phyloP scores from a whole-genome alignment of 2,329 filamentous ascomycete genomes.

The Biscogniauxia sp. region DNA sequence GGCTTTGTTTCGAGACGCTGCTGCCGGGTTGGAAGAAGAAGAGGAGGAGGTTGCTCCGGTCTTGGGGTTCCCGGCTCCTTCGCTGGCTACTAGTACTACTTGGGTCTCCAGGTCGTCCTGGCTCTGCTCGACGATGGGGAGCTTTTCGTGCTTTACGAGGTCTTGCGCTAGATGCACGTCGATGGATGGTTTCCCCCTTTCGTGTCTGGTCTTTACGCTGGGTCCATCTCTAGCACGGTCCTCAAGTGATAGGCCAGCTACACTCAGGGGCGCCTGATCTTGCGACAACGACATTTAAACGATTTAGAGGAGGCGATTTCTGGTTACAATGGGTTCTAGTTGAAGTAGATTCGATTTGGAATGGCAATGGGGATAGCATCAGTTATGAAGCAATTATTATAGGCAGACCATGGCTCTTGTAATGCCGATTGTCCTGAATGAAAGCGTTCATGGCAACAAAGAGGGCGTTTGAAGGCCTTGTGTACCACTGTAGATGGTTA shows the following conservation, averaged over 20 bases:
- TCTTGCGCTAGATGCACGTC: conserved; percentile 9
- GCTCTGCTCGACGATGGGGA: conserved; percentile 5
- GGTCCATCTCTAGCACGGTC: not conserved
- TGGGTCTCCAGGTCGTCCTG: not conserved
- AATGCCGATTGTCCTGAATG: not conserved
- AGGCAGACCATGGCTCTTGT: not conserved
- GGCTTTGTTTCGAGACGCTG: not conserved
- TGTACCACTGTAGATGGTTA: not conserved
- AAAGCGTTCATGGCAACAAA: not conserved
- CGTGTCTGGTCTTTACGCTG: not conserved
- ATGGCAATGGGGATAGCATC: too few species aligned
- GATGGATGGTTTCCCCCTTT: conserved; percentile 8
- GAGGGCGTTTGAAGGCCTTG: not conserved
- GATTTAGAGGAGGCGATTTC: too few species aligned
- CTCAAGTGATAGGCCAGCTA: not conserved
- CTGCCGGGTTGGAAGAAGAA: not conserved
- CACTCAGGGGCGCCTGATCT: not conserved
- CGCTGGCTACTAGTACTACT: not conserved
- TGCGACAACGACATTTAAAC: not conserved
- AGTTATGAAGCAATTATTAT: not conserved
- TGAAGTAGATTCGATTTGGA: too few species aligned
- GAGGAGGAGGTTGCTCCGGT: not conserved
- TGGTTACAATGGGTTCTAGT: too few species aligned
- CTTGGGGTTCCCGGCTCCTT: not conserved
- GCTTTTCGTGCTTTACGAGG: conserved; percentile 2